phyloP scores from a whole-genome alignment of 1,284 basidiomycete species.

The Leccinum solheimii region DNA sequence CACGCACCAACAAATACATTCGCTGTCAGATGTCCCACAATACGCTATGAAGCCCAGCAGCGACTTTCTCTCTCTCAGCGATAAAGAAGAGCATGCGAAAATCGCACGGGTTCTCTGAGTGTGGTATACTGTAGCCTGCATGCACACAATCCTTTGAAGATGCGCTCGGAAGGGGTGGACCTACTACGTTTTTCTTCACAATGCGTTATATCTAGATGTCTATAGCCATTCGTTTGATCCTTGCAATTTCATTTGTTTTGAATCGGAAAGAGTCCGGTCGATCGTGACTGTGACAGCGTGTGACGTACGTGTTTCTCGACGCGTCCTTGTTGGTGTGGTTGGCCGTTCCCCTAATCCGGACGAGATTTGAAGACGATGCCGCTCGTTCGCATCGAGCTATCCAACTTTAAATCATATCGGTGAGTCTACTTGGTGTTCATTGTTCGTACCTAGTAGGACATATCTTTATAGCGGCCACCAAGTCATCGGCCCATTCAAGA shows the following conservation, averaged over 20 bases:
- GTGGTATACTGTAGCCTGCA: not conserved
- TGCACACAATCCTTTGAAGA: not conserved
- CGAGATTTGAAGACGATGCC: constrained; percentile 52
- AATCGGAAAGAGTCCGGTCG: not conserved
- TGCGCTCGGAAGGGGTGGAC: not conserved
- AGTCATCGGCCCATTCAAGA: constrained; percentile 86
- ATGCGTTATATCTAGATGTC: constrained; percentile 4
- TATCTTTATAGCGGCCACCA: constrained; percentile 66
- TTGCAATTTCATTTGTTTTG: not conserved
- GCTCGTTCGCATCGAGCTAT: constrained; percentile 78
- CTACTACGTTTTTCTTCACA: not conserved
- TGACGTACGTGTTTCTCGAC: constrained; percentile 29
- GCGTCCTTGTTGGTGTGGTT: constrained; percentile 25
- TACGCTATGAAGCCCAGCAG: constrained; percentile 27
- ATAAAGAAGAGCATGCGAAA: constrained; percentile 23
- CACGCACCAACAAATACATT: constrained; percentile 36
- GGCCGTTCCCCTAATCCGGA: constrained; percentile 22
- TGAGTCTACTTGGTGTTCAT: constrained; percentile 29
- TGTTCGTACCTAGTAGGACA: constrained; percentile 1
- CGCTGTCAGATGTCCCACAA: constrained; percentile 26
- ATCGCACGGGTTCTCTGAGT: constrained; percentile 19
- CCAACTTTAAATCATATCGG: constrained; percentile 93
- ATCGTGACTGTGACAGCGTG: constrained; percentile 28
- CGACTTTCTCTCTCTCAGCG: constrained; percentile 31
- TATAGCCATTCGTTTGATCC: constrained; percentile 14